phyloP scores from a whole-genome alignment of 2,329 filamentous ascomycete species.

The Aschersonia sp. region DNA sequence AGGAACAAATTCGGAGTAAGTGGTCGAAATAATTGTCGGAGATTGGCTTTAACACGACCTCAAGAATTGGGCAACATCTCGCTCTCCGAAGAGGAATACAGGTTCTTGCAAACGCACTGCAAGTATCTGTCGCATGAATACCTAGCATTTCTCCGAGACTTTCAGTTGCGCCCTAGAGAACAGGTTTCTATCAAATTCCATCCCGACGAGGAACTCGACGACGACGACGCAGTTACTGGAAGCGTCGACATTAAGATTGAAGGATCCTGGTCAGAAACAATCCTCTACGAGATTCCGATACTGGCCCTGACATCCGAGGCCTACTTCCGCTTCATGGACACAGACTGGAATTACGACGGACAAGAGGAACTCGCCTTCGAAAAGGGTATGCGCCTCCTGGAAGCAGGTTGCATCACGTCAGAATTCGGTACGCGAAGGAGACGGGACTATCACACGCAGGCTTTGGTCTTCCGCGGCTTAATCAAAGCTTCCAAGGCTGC shows the following conservation, averaged over 20 bases:
- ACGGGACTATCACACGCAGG: slow-evolving; percentile 89
- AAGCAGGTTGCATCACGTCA: slow-evolving; percentile 76
- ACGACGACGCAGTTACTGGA: slow-evolving; percentile 53
- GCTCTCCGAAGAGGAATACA: slow-evolving; percentile 64
- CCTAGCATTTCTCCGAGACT: slow-evolving; percentile 65
- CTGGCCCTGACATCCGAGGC: slow-evolving; percentile 86
- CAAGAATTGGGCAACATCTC: slow-evolving; percentile 69
- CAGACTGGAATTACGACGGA: slow-evolving; percentile 75
- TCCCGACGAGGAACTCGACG: slow-evolving; percentile 39
- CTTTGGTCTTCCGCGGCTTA: slow-evolving; percentile 79
- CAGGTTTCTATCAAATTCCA: slow-evolving; percentile 63
- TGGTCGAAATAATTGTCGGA: slow-evolving; percentile 2
- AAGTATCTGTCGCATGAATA: slow-evolving; percentile 67
- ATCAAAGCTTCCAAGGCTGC: slow-evolving; percentile 62
- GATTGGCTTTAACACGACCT: not conserved
- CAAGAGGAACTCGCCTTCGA: slow-evolving; percentile 74
- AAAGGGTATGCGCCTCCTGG: slow-evolving; percentile 65
- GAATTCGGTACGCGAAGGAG: slow-evolving; percentile 87
- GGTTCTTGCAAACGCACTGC: slow-evolving; percentile 66
- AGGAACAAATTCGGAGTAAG: slow-evolving; percentile 66
- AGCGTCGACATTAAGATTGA: slow-evolving; percentile 63
- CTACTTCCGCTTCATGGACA: slow-evolving; percentile 94
- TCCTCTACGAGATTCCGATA: slow-evolving; percentile 93
- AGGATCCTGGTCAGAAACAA: slow-evolving; percentile 85
- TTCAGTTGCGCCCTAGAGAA: slow-evolving; percentile 65